Evolutionary conservation across 2,329 filamentous ascomycete genomes (phyloP), one percentile per base, ranked within the genome.

Genomic region (Aspergillus aculeatinus): DNA sequence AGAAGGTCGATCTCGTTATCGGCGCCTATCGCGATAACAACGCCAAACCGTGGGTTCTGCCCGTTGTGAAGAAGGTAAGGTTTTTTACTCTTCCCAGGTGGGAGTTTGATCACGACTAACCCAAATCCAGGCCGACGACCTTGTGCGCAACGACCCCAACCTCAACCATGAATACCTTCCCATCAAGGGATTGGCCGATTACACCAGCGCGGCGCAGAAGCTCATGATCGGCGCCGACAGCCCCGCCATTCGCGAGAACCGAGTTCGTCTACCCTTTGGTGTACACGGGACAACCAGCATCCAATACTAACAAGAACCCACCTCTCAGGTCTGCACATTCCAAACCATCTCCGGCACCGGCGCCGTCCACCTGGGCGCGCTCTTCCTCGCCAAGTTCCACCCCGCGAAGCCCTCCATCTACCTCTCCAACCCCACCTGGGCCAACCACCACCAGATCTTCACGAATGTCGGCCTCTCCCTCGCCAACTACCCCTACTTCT

Each of bases 381-480:
- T 96, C 68, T 99, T 99, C 87, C 89, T 99, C 62, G 82, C 90
- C 76, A 93, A 89, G 77, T 99, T 98, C 86, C 96, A 91, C 84
- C 82, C 82, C 60, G 78, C 72, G 76, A 57, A 75, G 83, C 72
- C 83, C 85, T 73, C 86, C 84, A 86, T 96, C 79, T 97, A 96
- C 84, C 83, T 98, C 77, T 96, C 92, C 72, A 90, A 90, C 77
- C 95, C 95, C 56, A 99, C 95, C 63, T 99, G 95, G 95, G 92
- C 90, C 68, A 99, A 99, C 82, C 95, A 99, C 87, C 89, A 96
- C 81, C 95, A 98, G 79, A 97, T 99, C 83, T 96, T 99, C 82
- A 86, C 83, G 78, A 98, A 98, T 74, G 92, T 97, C 73, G 84
- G 85, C 69, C 82, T 98, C 31, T 81, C 86, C 35, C 86, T 92